phyloP scores from a whole-genome alignment of 768 basidiomycete genomes.

The Cantharellus cinnabarinus region DNA sequence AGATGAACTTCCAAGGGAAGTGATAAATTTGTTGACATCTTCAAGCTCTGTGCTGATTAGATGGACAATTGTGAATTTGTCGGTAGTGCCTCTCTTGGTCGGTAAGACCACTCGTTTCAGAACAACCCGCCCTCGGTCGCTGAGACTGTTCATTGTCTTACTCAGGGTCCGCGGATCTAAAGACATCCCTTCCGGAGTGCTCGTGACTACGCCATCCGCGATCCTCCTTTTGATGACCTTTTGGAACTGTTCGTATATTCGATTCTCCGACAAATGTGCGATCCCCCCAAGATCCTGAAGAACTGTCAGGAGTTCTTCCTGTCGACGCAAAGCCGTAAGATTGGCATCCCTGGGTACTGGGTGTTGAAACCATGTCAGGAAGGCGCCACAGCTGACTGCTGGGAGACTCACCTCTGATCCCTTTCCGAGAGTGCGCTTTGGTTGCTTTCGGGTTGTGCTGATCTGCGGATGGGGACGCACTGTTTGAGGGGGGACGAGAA shows the following conservation, averaged over 20 bases:
- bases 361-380: neutral
- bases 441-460: too few relatives aligned
- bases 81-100: slow-evolving; percentile 35
- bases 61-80: slow-evolving; percentile 42
- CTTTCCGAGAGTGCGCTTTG: too few relatives aligned
- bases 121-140: slow-evolving; percentile 46
- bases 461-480: too few relatives aligned
- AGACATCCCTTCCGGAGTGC: slow-evolving; percentile 43
- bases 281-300: slow-evolving; percentile 46
- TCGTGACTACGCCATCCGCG: slow-evolving; percentile 46
- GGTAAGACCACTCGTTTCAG: slow-evolving; percentile 44
- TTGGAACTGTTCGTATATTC: slow-evolving; percentile 43
- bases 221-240: slow-evolving; percentile 30
- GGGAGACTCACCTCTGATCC: too few relatives aligned
- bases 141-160: slow-evolving; percentile 37
- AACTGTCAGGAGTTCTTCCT: slow-evolving; percentile 55
- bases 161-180: slow-evolving; percentile 56
- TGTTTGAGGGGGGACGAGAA: too few relatives aligned
- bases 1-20: neutral
- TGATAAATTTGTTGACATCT: slow-evolving; percentile 17
- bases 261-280: slow-evolving; percentile 20
- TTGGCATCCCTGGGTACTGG: slow-evolving; percentile 19
- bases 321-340: slow-evolving; percentile 56
- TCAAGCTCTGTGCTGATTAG: slow-evolving; percentile 36
- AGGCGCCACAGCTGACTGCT: too few relatives aligned